Conservation (phyloP, 2,329 filamentous ascomycete species). For the Monosporascus sp. region DNA sequence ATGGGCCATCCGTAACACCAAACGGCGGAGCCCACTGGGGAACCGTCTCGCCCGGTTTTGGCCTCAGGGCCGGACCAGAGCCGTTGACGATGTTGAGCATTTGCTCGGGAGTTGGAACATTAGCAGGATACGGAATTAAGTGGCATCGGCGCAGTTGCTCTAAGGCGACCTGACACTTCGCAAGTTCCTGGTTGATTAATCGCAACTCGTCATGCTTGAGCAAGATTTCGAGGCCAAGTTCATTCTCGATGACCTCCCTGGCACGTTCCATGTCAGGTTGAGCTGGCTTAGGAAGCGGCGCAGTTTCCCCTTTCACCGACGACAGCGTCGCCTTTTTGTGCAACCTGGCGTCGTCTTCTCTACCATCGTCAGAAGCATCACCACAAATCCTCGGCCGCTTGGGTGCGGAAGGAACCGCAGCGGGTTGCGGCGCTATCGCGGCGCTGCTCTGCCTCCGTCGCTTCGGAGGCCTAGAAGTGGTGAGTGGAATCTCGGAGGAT, state of each 20-base stretch:
- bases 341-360: conserved; percentile 21
- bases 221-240: conserved; percentile 87
- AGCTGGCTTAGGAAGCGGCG: conserved; percentile 5
- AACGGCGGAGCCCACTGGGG: conserved; percentile 81
- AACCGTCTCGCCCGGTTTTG: conserved; percentile 55
- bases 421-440: conserved; percentile 25
- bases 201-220: conserved; percentile 92
- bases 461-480: conserved; percentile 21
- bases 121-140: conserved; percentile 81
- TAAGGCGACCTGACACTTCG: conserved; percentile 87
- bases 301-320: conserved; percentile 12
- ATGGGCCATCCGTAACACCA: conserved; percentile 87
- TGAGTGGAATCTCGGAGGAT: conserved; percentile 20
- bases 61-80: conserved; percentile 63
- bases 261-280: conserved; percentile 44
- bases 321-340: conserved; percentile 24
- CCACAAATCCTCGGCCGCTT: conserved; percentile 41
- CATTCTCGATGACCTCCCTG: conserved; percentile 72
- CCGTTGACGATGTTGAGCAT: conserved; percentile 70
- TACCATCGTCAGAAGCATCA: conserved; percentile 18
- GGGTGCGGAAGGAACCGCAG: conserved; percentile 21
- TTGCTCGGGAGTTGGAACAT: conserved; percentile 59
- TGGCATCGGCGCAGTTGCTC: conserved; percentile 92
- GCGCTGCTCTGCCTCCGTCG: conserved; percentile 27
- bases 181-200: conserved; percentile 91